Percentiles rank a stretch among this genome's conserved stretches.
These are phyloP conservation scores for Fusarium sambucinum DNA, from an alignment of 2,329 filamentous ascomycete species.

Conservation along the genomic window DNA sequence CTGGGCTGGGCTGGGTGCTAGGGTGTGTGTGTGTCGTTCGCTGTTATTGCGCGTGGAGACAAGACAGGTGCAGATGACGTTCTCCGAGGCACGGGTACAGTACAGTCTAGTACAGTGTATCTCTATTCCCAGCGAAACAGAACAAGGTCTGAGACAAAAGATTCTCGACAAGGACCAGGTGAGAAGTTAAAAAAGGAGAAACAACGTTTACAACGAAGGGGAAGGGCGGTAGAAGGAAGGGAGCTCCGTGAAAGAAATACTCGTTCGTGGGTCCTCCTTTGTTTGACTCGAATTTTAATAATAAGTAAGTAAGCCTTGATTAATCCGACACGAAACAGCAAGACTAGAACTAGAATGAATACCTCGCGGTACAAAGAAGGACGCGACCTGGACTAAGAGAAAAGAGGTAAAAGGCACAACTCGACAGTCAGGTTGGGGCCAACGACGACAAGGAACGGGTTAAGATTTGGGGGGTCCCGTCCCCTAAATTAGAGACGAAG, in stretches of 20 bases:
- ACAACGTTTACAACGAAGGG: slow-evolving; percentile 23
- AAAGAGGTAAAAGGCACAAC: slow-evolving; percentile 19
- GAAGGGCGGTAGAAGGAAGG: slow-evolving; percentile 18
- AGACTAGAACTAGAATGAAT: slow-evolving; percentile 15
- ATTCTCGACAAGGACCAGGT: slow-evolving; percentile 29
- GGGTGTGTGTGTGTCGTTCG: slow-evolving; percentile 14
- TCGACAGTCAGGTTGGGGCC: slow-evolving; percentile 22
- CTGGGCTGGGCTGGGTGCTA: neutral
- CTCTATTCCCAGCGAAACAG: slow-evolving; percentile 7
- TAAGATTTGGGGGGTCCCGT: slow-evolving; percentile 33
- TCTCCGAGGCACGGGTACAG: slow-evolving; percentile 38
- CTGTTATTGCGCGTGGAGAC: slow-evolving; percentile 36
- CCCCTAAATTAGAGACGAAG: slow-evolving; percentile 44
- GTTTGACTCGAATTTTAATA: slow-evolving; percentile 6
- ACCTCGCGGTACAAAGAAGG: slow-evolving; percentile 19
- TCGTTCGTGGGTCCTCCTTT: slow-evolving; percentile 14
- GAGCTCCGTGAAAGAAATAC: neutral
- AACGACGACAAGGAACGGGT: slow-evolving; percentile 45
- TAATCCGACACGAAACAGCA: slow-evolving; percentile 26
- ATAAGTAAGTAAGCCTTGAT: slow-evolving; percentile 38
- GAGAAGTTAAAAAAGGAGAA: slow-evolving; percentile 13
- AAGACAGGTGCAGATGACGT: slow-evolving; percentile 47
- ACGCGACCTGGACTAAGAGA: neutral
- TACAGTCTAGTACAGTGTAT: slow-evolving; percentile 11
- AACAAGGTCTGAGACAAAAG: slow-evolving; percentile 38